A percentile compares a stretch with the other conserved stretches of the same genome.
phyloP scores from a whole-genome alignment of 768 basidiomycete genomes.

The Leccinum truebloodii region DNA sequence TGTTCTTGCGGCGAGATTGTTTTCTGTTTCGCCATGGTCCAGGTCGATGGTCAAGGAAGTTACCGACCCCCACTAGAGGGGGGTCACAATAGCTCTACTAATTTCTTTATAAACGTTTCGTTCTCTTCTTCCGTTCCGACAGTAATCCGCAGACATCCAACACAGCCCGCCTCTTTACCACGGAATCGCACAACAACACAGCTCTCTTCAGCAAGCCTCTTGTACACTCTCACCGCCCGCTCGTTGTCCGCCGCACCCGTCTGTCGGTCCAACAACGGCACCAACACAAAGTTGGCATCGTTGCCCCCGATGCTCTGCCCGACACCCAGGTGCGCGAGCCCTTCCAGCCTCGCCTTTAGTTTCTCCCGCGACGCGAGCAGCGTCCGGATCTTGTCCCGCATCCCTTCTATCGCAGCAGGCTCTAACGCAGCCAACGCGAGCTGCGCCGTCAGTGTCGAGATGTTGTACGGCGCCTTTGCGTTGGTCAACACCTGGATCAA shows the following conservation, averaged over 20 bases:
- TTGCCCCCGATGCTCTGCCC: constrained; percentile 76
- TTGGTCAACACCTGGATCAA: constrained; percentile 90
- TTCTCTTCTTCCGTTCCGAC: constrained; percentile 87
- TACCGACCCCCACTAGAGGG: constrained; percentile 9
- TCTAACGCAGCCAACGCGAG: constrained; percentile 82
- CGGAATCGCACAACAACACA: constrained; percentile 92
- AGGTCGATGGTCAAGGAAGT: not conserved
- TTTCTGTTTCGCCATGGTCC: constrained; percentile 56
- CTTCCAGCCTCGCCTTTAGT: constrained; percentile 52
- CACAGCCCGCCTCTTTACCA: constrained; percentile 83
- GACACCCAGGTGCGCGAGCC: constrained; percentile 52
- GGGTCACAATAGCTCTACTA: constrained; percentile 46
- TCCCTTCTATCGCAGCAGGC: constrained; percentile 55
- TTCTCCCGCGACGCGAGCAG: constrained; percentile 58
- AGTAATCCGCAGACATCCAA: constrained; percentile 86
- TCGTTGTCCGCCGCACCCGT: constrained; percentile 50
- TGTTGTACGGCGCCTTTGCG: constrained; percentile 97
- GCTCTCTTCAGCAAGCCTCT: constrained; percentile 76
- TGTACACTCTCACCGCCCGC: constrained; percentile 70
- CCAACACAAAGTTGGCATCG: constrained; percentile 75
- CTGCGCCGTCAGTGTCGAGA: constrained; percentile 85
- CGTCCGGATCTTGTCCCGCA: constrained; percentile 63
- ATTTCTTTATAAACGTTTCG: constrained; percentile 49
- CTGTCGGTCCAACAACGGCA: constrained; percentile 20
- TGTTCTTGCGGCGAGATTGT: constrained; percentile 62